Evolutionary conservation across 371 early-diverging fungal genomes (phyloP).

Genomic region (Mucor velutinosus): DNA sequence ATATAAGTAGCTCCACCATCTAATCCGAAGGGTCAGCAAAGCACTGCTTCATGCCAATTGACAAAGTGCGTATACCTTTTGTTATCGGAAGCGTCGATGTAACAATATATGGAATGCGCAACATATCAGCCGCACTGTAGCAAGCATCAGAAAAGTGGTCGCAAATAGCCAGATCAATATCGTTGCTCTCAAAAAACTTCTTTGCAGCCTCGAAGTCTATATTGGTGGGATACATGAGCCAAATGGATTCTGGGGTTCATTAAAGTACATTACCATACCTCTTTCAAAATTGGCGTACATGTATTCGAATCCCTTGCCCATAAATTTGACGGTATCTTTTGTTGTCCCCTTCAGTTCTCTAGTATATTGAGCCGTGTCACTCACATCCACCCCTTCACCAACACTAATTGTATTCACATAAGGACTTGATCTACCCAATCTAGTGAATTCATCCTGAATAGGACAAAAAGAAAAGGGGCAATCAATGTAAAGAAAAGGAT

Average conservation of each 20-base stretch:
- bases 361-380: neutral
- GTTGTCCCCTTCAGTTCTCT: neutral
- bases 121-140: slow-evolving; percentile 2
- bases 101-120: slow-evolving; percentile 2
- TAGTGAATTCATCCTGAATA: neutral
- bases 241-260: neutral
- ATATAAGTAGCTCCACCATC: slow-evolving; percentile 10
- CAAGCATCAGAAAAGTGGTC: slow-evolving; percentile 12
- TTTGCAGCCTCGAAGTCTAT: neutral
- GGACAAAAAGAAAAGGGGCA: neutral
- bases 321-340: neutral
- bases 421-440: neutral
- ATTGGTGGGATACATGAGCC: neutral
- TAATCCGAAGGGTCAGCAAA: neutral
- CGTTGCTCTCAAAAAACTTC: neutral
- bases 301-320: neutral
- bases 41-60: neutral
- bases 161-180: slow-evolving; percentile 9
- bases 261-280: neutral
- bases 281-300: neutral
- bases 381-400: neutral
- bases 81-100: neutral
- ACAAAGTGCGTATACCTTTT: slow-evolving; percentile 7
- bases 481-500: neutral
- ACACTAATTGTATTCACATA: slow-evolving; percentile 1